Base-by-base conservation (phyloP, 306 rosid species). In the Vigna trinervia region DNA sequence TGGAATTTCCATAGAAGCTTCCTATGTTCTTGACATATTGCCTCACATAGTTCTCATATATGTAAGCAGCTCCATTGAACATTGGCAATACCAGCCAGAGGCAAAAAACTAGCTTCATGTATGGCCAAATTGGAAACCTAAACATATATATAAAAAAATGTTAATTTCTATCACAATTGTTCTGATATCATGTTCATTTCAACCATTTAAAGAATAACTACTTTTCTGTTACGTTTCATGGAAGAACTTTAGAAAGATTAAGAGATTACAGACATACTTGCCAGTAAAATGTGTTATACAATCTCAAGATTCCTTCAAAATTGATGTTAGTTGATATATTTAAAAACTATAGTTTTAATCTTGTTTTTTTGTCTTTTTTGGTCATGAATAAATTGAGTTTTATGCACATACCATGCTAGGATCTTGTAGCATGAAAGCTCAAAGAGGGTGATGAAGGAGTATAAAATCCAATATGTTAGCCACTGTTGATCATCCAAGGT, bases 391-490 rank as follows among this genome's bases (percentile, higher is more conserved):
- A 5, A 39, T 36, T 39, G 28, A 34, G 5, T n/a, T 69, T 69
- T 8, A 46, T 46, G 6, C 13, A 73, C 74, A 4, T 89, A 92
- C 95, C 96, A 90, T 64, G 81, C 86, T 5, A 90, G 85, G 68
- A 88, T 67, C 78, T 81, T 86, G 84, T 88, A 69, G 54, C 80
- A 83, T 20, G 88, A 88, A 56, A 90, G 90, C 85, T 92, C 96
- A 76, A 90, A 88, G 53, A 88, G 87, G 76, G 92, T 82, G 46
- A 89, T 75, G 75, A 90, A 78, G 56, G 97, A 92, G 82, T 90
- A 88, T 8, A 90, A 32, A 61, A 92, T 86, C 97, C 97, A 92
- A 41, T 92, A 90, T 4, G 93, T 90, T 51, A 92, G 89, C 97
- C 96, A 90, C 57, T 92, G 96, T 56, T 88, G 97, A 82, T 90